Percentiles rank a stretch among this genome's conserved stretches.
Conservation (phyloP, 1,284 basidiomycete species). For the Laetiporus sulphureus region DNA sequence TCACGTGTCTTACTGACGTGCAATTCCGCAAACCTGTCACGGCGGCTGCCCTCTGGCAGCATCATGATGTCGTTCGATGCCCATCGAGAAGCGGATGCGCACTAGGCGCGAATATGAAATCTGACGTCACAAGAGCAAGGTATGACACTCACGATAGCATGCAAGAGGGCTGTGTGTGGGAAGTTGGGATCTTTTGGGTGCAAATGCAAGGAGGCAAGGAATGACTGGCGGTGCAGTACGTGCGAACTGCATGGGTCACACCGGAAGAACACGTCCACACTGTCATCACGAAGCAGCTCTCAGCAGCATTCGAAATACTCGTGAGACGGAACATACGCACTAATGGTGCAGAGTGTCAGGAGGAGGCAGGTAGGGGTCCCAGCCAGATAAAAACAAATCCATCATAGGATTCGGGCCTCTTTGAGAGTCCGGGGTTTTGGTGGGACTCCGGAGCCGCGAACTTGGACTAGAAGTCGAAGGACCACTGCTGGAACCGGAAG, state of each 20-base stretch:
- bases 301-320: neutral
- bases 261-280: constrained; percentile 75
- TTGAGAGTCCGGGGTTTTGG: constrained; percentile 32
- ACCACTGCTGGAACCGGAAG: constrained; percentile 32
- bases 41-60: constrained; percentile 63
- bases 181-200: constrained; percentile 72
- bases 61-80: constrained; percentile 60
- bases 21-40: constrained; percentile 77
- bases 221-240: constrained; percentile 73
- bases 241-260: constrained; percentile 79
- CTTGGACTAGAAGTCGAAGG: constrained; percentile 36
- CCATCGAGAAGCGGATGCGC: constrained; percentile 80
- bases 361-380: constrained; percentile 77
- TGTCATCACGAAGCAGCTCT: constrained; percentile 21
- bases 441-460: constrained; percentile 39
- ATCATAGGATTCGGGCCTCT: constrained; percentile 37
- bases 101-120: constrained; percentile 35
- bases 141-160: constrained; percentile 56
- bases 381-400: constrained; percentile 65
- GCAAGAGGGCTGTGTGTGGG: constrained; percentile 76
- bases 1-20: constrained; percentile 78
- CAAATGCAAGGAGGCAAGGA: constrained; percentile 66
- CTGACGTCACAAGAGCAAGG: neutral
- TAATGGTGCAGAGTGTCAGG: constrained; percentile 65
- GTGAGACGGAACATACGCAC: constrained; percentile 34